A percentile compares a stretch with the other conserved stretches of the same genome.
Evolutionary conservation across 2,329 filamentous ascomycete genomes (phyloP).

Genomic region (Scedosporium aurantiacum): DNA sequence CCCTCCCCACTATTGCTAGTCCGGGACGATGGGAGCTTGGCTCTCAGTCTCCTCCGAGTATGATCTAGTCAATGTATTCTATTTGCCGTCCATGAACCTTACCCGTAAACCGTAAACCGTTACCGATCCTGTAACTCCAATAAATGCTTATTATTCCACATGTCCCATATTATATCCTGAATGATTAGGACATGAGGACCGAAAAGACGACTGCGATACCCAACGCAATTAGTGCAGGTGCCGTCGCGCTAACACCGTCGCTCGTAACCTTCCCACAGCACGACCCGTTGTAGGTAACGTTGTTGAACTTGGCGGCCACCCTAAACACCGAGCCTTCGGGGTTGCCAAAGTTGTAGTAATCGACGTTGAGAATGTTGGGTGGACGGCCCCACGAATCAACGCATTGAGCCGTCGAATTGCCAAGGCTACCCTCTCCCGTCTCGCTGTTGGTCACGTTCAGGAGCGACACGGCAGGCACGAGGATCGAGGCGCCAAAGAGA

Average conservation of each 20-base stretch:
- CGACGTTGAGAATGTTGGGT: conserved; percentile 71
- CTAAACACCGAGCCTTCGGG: conserved; percentile 60
- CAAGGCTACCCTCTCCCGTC: conserved; percentile 55
- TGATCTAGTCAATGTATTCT: background rate
- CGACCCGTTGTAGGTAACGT: conserved; percentile 53
- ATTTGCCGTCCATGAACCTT: background rate
- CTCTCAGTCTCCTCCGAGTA: background rate
- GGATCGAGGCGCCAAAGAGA: conserved; percentile 49
- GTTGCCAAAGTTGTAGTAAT: conserved; percentile 67
- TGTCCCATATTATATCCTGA: background rate
- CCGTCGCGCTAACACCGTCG: conserved; percentile 8
- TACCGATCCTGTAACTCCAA: background rate
- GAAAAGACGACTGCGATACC: conserved; percentile 7
- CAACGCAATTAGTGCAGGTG: background rate
- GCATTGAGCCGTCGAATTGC: conserved; percentile 53
- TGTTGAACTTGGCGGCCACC: conserved; percentile 58
- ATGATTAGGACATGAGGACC: conserved; percentile 1
- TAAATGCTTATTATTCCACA: background rate
- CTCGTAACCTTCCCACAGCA: conserved; percentile 40
- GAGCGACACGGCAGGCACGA: conserved; percentile 61
- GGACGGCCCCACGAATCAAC: conserved; percentile 49
- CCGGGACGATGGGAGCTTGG: background rate
- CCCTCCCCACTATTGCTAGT: background rate
- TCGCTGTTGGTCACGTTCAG: conserved; percentile 63
- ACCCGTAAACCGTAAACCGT: background rate